Base-by-base conservation (phyloP, 495 filamentous ascomycete species). In the Melanomma pulvis-pyrius region DNA sequence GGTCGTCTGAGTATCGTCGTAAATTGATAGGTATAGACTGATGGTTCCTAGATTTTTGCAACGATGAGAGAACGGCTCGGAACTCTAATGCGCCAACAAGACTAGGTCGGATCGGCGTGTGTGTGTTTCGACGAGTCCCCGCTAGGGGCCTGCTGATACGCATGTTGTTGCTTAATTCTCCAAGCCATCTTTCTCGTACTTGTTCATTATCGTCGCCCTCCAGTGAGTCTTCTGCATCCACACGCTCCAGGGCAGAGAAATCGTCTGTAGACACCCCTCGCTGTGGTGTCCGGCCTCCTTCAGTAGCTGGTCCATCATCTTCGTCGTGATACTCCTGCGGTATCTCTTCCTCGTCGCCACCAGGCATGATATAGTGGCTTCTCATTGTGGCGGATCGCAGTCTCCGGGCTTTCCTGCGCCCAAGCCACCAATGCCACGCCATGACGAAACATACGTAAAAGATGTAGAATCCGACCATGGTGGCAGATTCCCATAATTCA, bases 71-170 rank as follows among this genome's bases (percentile, higher is more conserved):
- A 13, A 97, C 89, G 1, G 93, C 91, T 63, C 91, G 86, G 71
- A 99, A 99, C 76, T 99, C 96, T 57, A 99, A 78, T 4, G 89
- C 96, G 49, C 96, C 96, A 6, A 98, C 90, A 22, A 99, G 77
- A 79, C 93, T 97, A 5, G 96, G 92, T 30, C 96, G 84, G 63
- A 98, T 97, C 0, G 92, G 88, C 49, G 85, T 89, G 62, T 91
- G 79, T 28, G 92, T 90, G 72, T 87, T 90, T 64, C 88, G 89
- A 51, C 92, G 83, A 52, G 83, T 80, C 57, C 83, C 85, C 48
- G 79, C 79, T 11, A 67, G 65, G 8, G 90, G 90, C 12, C 94
- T 86, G 70, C 82, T 89, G 25, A 97, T 83, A 56, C 93, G 88
- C 96, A 99, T 97, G 64, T 91, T 97, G 74, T 86, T 96, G 59